Evolutionary conservation across 192 early-diverging fungal genomes (phyloP), one percentile per base, ranked within the genome.

Genomic region (Rhizophagus prolifer): DNA sequence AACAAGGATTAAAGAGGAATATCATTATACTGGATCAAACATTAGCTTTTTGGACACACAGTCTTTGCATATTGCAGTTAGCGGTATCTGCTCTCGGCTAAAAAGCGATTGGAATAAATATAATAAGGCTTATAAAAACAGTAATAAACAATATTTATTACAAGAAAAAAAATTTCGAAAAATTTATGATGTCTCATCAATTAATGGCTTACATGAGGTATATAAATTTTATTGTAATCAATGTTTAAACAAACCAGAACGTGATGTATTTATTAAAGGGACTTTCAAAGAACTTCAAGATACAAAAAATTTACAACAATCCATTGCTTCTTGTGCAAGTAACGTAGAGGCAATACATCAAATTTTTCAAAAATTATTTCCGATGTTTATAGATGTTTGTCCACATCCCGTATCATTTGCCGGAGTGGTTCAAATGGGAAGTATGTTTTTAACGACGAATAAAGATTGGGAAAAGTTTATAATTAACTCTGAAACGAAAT

Each of bases 321-420:
- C 92, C 9, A 87, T 93, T 81, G 68, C 59, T 28, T 96, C 96
- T 77, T 97, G 96, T 76, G 94, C 95, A 23, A 82, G 67, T 12
- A 95, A 97, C 78, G 95, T 96, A 0, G 70, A 74, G 2, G 81
- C 86, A 21, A 95, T 94, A 9, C 88, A 90, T 36, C 78, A 82
- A 54, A 84, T 97, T 23, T 95, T 88, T 77, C 70, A 82, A 30
- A 75, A 64, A 26, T 81, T 96, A 9, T 90, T 91, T 7, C 90
- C 91, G 19, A 78, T 76, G 25, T 96, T 92, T 80, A 72, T 72
- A 28, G 23, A 82, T 25, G 94, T 94, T 75, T 96, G 94, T 75
- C 97, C 97, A 16, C 96, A 97, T 75, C 95, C 96, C 1, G 94
- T 92, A 41, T 95, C 95, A 34, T 94, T 99, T 84, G 91, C 92